These are phyloP conservation scores for Penium margaritaceum DNA, from an alignment of 139 green algal genomes.

Conservation along the genomic window DNA sequence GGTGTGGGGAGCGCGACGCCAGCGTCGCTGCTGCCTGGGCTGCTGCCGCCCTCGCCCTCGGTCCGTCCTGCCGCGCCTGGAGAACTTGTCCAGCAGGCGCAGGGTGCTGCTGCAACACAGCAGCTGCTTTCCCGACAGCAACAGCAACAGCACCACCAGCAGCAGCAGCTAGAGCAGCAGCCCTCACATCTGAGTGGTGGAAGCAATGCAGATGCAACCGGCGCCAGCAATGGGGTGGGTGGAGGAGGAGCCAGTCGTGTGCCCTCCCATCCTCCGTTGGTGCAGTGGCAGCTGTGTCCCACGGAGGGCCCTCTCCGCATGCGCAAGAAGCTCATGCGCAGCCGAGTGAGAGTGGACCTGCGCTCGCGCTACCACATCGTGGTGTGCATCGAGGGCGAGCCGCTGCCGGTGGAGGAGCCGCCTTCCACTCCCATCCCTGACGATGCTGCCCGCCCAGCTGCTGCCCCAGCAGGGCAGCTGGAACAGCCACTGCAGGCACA, in stretches of 20 bases:
- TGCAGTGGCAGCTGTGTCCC: conserved; percentile 27
- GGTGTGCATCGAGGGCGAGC: background rate
- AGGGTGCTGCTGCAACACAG: background rate
- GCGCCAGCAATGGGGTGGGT: background rate
- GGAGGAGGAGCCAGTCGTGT: too few species aligned
- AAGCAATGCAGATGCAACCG: background rate
- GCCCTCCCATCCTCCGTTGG: too few species aligned
- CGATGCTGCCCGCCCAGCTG: too few species aligned
- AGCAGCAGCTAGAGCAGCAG: conserved; percentile 19
- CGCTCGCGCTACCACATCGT: background rate
- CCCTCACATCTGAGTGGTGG: background rate
- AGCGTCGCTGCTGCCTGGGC: conserved; percentile 26
- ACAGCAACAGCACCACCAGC: conserved; percentile 12
- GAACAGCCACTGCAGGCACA: too few species aligned
- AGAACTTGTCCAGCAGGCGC: too few species aligned
- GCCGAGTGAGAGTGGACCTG: background rate
- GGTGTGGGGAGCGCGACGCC: too few species aligned
- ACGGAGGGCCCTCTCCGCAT: conserved; percentile 28
- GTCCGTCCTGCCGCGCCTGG: conserved; percentile 1
- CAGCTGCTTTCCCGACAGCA: background rate
- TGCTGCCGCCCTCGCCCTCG: conserved; percentile 11
- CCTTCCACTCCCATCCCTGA: too few species aligned
- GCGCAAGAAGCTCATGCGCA: conserved; percentile 25
- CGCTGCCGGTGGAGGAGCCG: conserved; percentile 3
- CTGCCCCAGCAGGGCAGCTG: too few species aligned